phyloP scores from a whole-genome alignment of 2,329 filamentous ascomycete genomes.

The Decorospora gaudefroyi region DNA sequence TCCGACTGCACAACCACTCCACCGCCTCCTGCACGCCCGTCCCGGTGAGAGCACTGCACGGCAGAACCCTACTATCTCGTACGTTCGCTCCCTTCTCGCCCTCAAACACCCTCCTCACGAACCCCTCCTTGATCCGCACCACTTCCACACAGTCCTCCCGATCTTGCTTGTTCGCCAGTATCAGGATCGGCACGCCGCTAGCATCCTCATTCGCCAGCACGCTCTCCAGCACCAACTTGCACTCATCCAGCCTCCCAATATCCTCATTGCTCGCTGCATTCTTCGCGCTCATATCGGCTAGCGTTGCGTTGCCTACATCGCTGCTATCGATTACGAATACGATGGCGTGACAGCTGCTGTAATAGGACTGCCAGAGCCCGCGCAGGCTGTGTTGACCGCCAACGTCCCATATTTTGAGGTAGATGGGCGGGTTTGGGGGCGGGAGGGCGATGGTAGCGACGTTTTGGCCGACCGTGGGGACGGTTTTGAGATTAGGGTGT shows the following conservation, averaged over 20 bases:
- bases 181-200: constrained; percentile 86
- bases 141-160: constrained; percentile 97
- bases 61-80: constrained; percentile 86
- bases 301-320: constrained; percentile 82
- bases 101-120: constrained; percentile 95
- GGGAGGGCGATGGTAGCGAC: constrained; percentile 82
- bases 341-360: constrained; percentile 90
- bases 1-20: constrained; percentile 91
- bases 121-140: constrained; percentile 92
- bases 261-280: constrained; percentile 38
- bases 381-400: constrained; percentile 89
- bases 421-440: constrained; percentile 72
- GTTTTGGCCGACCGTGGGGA: constrained; percentile 96
- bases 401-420: constrained; percentile 98
- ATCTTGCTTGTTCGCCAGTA: constrained; percentile 97
- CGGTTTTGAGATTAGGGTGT: constrained; percentile 76
- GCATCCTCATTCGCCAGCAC: constrained; percentile 86
- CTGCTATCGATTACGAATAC: constrained; percentile 97
- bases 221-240: constrained; percentile 83
- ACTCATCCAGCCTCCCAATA: constrained; percentile 76
- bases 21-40: constrained; percentile 88
- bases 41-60: constrained; percentile 84
- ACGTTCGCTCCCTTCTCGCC: constrained; percentile 85
- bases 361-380: constrained; percentile 95
- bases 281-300: constrained; percentile 56